Percentiles rank a stretch among this genome's conserved stretches.
phyloP scores from a whole-genome alignment of 495 filamentous ascomycete genomes.

The Cercophora sp. region DNA sequence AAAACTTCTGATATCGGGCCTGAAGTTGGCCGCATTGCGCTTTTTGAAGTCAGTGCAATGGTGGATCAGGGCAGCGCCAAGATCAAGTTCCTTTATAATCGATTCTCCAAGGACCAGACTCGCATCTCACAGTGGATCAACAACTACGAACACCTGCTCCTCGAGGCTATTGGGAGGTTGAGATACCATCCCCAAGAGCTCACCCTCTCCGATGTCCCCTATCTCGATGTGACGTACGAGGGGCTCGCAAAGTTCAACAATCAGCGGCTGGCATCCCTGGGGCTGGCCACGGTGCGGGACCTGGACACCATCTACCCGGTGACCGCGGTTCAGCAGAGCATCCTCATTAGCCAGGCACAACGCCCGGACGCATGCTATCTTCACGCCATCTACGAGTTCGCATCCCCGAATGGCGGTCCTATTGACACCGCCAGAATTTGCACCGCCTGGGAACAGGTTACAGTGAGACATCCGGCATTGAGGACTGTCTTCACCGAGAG shows the following conservation, averaged over 20 bases:
- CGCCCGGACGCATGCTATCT: constrained; percentile 57
- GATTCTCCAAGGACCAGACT: constrained; percentile 54
- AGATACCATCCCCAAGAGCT: constrained; percentile 45
- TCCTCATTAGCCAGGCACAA: constrained; percentile 57
- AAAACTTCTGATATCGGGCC: constrained; percentile 54
- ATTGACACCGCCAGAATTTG: constrained; percentile 42
- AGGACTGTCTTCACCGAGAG: constrained; percentile 44
- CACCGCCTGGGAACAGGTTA: constrained; percentile 41
- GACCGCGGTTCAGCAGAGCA: constrained; percentile 64
- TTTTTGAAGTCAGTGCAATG: constrained; percentile 61
- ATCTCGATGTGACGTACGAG: constrained; percentile 58
- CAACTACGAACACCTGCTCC: constrained; percentile 53
- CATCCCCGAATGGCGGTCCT: constrained; percentile 30
- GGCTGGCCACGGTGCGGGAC: constrained; percentile 39
- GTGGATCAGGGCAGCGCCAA: constrained; percentile 57
- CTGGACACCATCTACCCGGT: constrained; percentile 59
- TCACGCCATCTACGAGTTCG: constrained; percentile 59
- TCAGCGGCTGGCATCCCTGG: constrained; percentile 46
- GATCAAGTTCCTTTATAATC: constrained; percentile 63
- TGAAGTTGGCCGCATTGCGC: constrained; percentile 54
- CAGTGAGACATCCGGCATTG: constrained; percentile 35
- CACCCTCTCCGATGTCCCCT: constrained; percentile 60
- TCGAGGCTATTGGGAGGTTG: constrained; percentile 47
- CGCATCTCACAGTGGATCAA: constrained; percentile 57
- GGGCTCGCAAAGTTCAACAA: constrained; percentile 50